phyloP scores from a whole-genome alignment of 2,329 filamentous ascomycete species.

The Sarocladium oryzae region DNA sequence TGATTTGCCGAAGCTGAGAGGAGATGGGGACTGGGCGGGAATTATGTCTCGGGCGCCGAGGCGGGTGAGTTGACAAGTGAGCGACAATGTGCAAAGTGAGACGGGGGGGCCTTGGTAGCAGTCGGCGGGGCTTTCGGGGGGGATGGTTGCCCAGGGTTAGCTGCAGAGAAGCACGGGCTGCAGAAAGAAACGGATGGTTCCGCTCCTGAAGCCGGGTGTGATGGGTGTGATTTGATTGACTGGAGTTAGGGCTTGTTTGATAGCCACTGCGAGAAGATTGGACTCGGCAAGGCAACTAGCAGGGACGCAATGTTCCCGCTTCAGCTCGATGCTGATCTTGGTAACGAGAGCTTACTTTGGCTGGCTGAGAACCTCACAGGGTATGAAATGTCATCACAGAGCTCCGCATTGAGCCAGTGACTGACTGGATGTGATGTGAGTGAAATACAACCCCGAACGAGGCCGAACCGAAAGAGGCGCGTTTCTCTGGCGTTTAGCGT shows the following conservation, averaged over 20 bases:
- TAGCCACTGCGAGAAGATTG: neutral
- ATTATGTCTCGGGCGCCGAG: conserved; percentile 19
- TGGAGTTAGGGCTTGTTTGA: neutral
- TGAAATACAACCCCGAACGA: neutral
- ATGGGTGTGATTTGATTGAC: conserved; percentile 5
- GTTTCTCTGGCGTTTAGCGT: conserved; percentile 9
- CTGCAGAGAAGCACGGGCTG: conserved; percentile 7
- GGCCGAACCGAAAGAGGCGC: neutral
- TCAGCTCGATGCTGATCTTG: neutral
- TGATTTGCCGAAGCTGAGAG: conserved; percentile 42
- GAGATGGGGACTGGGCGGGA: conserved; percentile 22
- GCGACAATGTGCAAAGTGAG: conserved; percentile 6
- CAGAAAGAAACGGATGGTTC: neutral
- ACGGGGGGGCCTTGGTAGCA: conserved; percentile 1
- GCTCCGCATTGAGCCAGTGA: too few species aligned
- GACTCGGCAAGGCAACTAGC: neutral
- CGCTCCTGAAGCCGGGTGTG: neutral
- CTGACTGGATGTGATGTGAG: neutral
- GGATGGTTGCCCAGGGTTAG: neutral
- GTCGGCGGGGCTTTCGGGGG: conserved; percentile 4
- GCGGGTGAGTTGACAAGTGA: neutral
- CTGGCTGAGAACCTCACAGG: neutral
- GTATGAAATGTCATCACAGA: too few species aligned
- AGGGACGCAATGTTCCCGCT: neutral
- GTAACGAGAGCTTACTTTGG: neutral